phyloP scores from a whole-genome alignment of 345 rosid species.

The Schrenkiella parvula region DNA sequence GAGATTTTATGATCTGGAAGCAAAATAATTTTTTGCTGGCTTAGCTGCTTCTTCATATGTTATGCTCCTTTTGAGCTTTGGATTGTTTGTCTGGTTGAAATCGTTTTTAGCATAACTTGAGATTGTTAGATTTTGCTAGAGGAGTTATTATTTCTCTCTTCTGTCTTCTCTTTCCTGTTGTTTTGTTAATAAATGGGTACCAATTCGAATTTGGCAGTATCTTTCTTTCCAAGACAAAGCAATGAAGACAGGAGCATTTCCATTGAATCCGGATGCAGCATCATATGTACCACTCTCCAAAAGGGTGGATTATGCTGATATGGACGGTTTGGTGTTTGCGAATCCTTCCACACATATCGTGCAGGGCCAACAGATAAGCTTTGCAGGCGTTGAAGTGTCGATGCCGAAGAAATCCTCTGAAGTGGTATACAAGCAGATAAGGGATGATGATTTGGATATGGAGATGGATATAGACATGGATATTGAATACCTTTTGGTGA shows the following conservation, averaged over 20 bases:
- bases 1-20: background rate
- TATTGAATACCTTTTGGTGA: conserved; percentile 60
- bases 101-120: background rate
- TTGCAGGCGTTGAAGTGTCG: conserved; percentile 24
- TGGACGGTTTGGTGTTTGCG: conserved; percentile 32
- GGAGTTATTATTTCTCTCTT: background rate
- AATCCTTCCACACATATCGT: conserved; percentile 2
- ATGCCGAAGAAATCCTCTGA: conserved; percentile 32
- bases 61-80: background rate
- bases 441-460: conserved; percentile 54
- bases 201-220: background rate
- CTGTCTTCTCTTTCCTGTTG: background rate
- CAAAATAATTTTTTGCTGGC: background rate
- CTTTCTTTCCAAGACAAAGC: conserved; percentile 10
- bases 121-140: background rate
- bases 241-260: conserved; percentile 64
- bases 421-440: conserved; percentile 38
- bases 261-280: conserved; percentile 82
- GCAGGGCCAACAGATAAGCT: conserved; percentile 23
- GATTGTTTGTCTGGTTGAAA: background rate
- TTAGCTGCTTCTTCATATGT: background rate
- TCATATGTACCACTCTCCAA: conserved; percentile 69
- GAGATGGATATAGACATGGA: conserved; percentile 65
- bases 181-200: background rate
- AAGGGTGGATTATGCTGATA: conserved; percentile 39